Base-by-base conservation (phyloP, 345 rosid species). In the Crucihimalaya himalaica region DNA sequence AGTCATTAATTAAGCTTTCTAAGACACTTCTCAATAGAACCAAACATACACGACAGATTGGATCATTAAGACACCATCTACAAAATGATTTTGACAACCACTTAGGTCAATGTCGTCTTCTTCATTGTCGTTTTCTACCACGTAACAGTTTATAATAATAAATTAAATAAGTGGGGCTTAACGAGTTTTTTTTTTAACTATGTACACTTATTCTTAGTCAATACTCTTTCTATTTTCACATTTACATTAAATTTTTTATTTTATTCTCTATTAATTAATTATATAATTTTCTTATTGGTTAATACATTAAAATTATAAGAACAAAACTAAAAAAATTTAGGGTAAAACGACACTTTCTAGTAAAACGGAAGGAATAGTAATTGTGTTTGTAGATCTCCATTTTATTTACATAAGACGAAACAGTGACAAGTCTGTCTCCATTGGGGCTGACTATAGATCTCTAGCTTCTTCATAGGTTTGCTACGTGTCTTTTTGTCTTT, bases 31-130 rank as follows among this genome's bases (percentile, higher is more conserved):
- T 62, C 37, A 56, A 31, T 46, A 70, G 54, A 20, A 46, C 80
- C 80, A 76, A 70, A 56, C 62, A 70, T 57, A 70, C 43, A 63
- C 52, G 66, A 76, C 75, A 56, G 5, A 55, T 27, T 47, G 11
- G 57, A 34, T 69, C 51, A 76, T 54, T 62, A 60, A 58, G 54
- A 65, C 54, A 58, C 40, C 57, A 68, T 23, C 16, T 21, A 16
- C 57, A 61, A 21, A 27, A 70, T 69, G 60, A 76, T 69, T 32
- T 62, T 62, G 70, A 56, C 47, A 76, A 55, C 75, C 75, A 55
- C 70, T 76, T 70, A 54, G 40, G 71, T 63, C 71, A 76, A 32
- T 31, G 66, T 43, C 74, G 18, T n/a, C 28, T 69, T 54, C 51
- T 70, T 63, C 19, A 45, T 58, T 63, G 75, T 76, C 80, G 52